A percentile compares a stretch with the other conserved stretches of the same genome.
phyloP scores from a whole-genome alignment of 225 moss, liverwort and hornwort species.

The Bryum argenteum region DNA sequence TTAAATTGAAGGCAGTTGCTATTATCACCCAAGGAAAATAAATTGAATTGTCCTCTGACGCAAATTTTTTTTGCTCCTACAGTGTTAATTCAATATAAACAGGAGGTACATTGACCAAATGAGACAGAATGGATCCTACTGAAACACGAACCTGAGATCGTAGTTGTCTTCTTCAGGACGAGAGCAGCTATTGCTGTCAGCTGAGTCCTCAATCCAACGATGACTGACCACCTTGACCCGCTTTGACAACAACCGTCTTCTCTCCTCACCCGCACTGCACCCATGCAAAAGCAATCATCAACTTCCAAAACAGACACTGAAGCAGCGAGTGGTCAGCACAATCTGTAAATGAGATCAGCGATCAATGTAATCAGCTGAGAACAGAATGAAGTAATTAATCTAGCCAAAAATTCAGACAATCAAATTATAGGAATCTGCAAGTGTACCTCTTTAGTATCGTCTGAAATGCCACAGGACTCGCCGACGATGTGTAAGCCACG shows the following conservation, averaged over 20 bases:
- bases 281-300: conserved; percentile 5
- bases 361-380: no score
- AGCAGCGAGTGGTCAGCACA: no score
- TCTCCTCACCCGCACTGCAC: conserved; percentile 64
- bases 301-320: neutral
- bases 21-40: no score
- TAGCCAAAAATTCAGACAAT: neutral
- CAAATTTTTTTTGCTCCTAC: neutral
- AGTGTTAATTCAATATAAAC: neutral
- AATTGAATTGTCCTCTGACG: no score
- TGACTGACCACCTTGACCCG: conserved; percentile 74
- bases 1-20: no score
- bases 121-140: conserved; percentile 11
- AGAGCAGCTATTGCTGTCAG: conserved; percentile 44
- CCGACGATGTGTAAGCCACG: conserved; percentile 67
- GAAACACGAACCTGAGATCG: conserved; percentile 69
- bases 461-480: conserved; percentile 57
- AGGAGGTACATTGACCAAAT: neutral
- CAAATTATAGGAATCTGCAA: neutral
- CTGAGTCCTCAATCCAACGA: conserved; percentile 77
- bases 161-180: conserved; percentile 47
- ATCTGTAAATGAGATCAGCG: no score
- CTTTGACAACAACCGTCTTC: conserved; percentile 54
- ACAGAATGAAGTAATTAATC: neutral
- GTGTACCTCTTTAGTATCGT: conserved; percentile 65